phyloP scores from a whole-genome alignment of 208 protist species.

The Leishmania lainsoni region DNA sequence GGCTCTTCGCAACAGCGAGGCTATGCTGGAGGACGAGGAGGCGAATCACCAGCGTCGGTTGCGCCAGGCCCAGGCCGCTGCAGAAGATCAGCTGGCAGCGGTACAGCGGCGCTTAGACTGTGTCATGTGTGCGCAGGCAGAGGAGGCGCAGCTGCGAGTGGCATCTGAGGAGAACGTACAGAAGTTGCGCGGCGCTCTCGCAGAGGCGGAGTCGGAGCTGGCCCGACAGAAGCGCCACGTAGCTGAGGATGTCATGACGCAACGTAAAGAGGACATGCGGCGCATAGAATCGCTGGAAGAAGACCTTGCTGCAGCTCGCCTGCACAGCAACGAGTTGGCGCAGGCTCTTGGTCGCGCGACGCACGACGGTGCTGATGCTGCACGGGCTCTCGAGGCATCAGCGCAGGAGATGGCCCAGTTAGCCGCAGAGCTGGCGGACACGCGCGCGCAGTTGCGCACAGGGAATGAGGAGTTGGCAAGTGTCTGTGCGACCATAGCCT shows the following conservation, averaged over 20 bases:
- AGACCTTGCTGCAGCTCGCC: conserved; percentile 3
- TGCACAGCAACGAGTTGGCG: conserved; percentile 1
- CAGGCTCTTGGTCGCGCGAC: background rate
- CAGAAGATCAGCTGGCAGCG: conserved; percentile 4
- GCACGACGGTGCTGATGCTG: background rate
- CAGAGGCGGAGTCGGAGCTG: conserved; percentile 5
- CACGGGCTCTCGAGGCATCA: background rate
- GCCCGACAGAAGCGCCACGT: conserved; percentile 6
- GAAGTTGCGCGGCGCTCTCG: conserved; percentile 7
- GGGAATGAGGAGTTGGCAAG: background rate
- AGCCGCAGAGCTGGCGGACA: background rate
- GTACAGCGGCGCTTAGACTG: conserved; percentile 15
- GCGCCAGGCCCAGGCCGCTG: conserved; percentile 13
- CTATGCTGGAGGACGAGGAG: conserved; percentile 10
- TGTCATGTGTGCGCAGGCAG: background rate
- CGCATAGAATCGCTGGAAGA: conserved; percentile 4
- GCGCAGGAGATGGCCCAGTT: background rate
- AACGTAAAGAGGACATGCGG: background rate
- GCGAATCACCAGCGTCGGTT: conserved; percentile 12
- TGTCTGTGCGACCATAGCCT: conserved; percentile 5
- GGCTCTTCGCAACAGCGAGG: conserved; percentile 12
- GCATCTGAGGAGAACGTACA: conserved; percentile 3
- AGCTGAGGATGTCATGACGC: background rate
- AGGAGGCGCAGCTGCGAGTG: conserved; percentile 15
- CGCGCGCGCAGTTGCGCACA: conserved; percentile 4